Evolutionary conservation across 1,284 basidiomycete species (phyloP).

Genomic region (Pseudozyma flocculosa): DNA sequence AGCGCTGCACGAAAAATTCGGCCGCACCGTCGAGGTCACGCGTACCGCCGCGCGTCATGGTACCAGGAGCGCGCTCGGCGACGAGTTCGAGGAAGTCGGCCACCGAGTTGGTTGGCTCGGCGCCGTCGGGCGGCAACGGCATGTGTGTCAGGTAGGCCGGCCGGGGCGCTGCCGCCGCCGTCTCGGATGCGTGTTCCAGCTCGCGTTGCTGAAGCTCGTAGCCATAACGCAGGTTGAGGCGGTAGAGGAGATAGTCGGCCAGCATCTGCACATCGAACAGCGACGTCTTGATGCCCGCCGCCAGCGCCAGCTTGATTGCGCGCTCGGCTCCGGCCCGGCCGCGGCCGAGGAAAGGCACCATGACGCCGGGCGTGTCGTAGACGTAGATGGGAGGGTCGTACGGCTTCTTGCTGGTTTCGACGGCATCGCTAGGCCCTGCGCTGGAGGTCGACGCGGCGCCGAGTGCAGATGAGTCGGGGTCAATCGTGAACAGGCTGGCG

Average conservation of each 20-base stretch:
- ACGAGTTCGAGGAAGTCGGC: constrained; percentile 27
- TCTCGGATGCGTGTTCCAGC: too few species aligned
- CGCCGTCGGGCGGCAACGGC: constrained; percentile 6
- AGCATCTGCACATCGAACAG: constrained; percentile 82
- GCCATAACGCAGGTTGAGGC: constrained; percentile 71
- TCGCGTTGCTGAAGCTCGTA: not conserved
- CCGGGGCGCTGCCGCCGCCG: not conserved
- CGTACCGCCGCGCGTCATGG: constrained; percentile 37
- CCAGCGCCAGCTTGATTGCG: constrained; percentile 87
- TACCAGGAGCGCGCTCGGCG: constrained; percentile 47
- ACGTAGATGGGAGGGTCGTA: constrained; percentile 82
- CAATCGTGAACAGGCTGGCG: not conserved
- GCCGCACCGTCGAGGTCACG: constrained; percentile 46
- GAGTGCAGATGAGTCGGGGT: not conserved
- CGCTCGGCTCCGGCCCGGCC: constrained; percentile 81
- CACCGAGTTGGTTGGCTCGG: constrained; percentile 43
- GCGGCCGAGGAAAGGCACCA: constrained; percentile 91
- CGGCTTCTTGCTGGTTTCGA: constrained; percentile 74
- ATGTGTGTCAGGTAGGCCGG: constrained; percentile 21
- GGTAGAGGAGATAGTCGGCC: constrained; percentile 83
- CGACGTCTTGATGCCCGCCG: constrained; percentile 92
- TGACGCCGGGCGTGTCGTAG: constrained; percentile 93
- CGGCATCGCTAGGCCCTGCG: constrained; percentile 59
- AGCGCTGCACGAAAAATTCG: constrained; percentile 47
- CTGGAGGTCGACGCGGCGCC: not conserved